Base-by-base conservation (phyloP, 768 basidiomycete species). In the Dentipellis fragilis region DNA sequence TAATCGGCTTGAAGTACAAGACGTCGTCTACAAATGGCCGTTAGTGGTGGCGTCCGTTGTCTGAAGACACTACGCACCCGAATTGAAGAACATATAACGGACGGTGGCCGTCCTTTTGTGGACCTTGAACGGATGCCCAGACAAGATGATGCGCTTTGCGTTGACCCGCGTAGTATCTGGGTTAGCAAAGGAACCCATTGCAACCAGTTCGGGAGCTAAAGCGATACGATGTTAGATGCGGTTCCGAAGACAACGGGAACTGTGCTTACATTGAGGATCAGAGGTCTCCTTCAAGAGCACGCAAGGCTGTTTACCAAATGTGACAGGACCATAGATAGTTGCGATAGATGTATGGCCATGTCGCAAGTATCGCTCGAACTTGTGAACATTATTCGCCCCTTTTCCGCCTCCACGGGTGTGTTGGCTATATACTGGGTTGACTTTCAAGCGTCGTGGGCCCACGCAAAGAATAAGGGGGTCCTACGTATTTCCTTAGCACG, bases 41-140 rank as follows among this genome's bases (percentile, higher is more conserved):
- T 16, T 45, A 48, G 14, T 29, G 57, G 62, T 59, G 35, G 56
- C 45, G 59, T 29, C 54, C 23, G 51, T 49, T 34, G 48, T n/a
- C 40, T 49, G 21, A 21, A 23, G 10, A 52, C n/a, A 49, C 35
- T 40, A 54, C 76, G 34, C 61, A 88, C 87, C 87, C 40, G 84
- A 63, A 69, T 94, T 87, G 79, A 99, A 98, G 75, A 98, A 98
- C 91, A 99, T 90, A 75, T 97, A 98, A 54, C 95, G 85, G 63
- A 99, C 85, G 6, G 95, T 98, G 2, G 94, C 95, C 5, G 91
- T 92, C 75, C 92, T 93, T 67, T 93, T 92, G 77, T 98, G 94
- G 1, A 97, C 85, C 65, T 93, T 94, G 81, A 93, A 89, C 1
- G 95, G 95, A 70, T 96, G 93, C 0, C 95, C 95, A 2, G 95